Conservation (phyloP, 1,284 basidiomycete genomes). For the Leccinum huronense region DNA sequence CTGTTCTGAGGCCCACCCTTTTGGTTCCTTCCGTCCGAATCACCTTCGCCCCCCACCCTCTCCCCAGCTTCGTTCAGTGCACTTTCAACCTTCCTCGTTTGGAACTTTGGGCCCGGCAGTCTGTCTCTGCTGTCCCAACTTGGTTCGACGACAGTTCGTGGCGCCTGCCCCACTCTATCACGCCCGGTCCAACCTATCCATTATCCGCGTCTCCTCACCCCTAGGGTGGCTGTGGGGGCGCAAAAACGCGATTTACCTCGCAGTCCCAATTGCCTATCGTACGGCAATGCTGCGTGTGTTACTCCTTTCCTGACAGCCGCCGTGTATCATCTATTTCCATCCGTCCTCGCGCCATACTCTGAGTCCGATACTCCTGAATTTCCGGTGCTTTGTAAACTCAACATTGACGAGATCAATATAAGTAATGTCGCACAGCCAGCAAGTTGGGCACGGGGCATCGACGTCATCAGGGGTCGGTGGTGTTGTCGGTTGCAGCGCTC, state of each 20-base stretch:
- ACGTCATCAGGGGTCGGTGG: conserved; percentile 21
- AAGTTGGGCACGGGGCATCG: conserved; percentile 12
- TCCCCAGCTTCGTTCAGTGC: neutral
- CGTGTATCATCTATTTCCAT: conserved; percentile 1
- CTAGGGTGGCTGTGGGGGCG: conserved; percentile 24
- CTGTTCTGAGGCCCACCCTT: conserved; percentile 3
- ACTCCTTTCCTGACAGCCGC: conserved; percentile 1
- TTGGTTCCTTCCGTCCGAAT: conserved; percentile 18
- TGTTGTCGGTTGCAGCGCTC: neutral
- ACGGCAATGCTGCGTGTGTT: neutral
- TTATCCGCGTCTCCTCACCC: neutral
- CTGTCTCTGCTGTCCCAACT: conserved; percentile 20
- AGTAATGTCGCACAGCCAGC: conserved; percentile 10
- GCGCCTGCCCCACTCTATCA: conserved; percentile 1
- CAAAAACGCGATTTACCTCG: conserved; percentile 28
- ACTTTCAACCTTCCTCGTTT: conserved; percentile 31
- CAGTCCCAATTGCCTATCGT: conserved; percentile 3
- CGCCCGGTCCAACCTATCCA: neutral
- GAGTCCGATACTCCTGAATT: neutral
- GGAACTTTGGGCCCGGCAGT: conserved; percentile 22
- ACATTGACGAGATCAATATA: neutral
- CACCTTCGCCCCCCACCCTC: neutral
- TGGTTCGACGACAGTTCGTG: conserved; percentile 5
- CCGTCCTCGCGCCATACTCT: neutral
- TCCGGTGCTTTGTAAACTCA: neutral